Evolutionary conservation across 768 basidiomycete species (phyloP), one percentile per base, ranked within the genome.

Genomic region (Ramaria rubella): DNA sequence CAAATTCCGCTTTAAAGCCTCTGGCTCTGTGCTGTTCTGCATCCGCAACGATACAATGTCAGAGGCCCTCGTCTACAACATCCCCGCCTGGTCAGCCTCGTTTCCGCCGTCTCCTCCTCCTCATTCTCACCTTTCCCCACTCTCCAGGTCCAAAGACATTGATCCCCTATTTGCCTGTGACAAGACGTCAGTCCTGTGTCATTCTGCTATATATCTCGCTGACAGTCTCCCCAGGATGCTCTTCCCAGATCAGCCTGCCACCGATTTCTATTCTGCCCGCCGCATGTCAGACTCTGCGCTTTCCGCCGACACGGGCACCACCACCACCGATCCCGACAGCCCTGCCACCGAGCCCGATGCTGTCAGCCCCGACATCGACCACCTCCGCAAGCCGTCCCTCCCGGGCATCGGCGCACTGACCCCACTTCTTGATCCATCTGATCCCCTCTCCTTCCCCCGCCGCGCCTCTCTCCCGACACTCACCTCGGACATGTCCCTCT

Each of bases 271-370:
- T 79, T 67, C 75, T 59, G 67, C 68, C 34, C 78, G 87, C 65
- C 85, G 87, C 66, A 89, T 90, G 88, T 89, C 88, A 70, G 77
- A 79, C 68, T 87, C 85, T 61, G 83, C 82, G 50, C 77, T 81
- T 58, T 87, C 87, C 15, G 79, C 81, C 4, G 86, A 89, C 70
- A 78, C 76, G 72, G 79, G 75, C 67, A 55, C 27, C 21, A 49
- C 48, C 14, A 46, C 54, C 6, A 40, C 33, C 4, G 57, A 53
- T 12, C 43, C 50, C 3, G 45, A 24, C 57, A 40, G 33, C 31
- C 57, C 57, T n/a, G 24, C 42, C 52, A 53, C 57, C 2, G 57
- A 53, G 26, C 38, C 49, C 8, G 50, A 53, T 36, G 23, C 50
- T 23, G 15, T 33, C 45, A 26, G 15, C 19, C 40, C 27, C 53